Percentiles rank a stretch among this genome's conserved stretches.
phyloP scores from a whole-genome alignment of 2,329 filamentous ascomycete species.

The Cordyceps pruinosa region DNA sequence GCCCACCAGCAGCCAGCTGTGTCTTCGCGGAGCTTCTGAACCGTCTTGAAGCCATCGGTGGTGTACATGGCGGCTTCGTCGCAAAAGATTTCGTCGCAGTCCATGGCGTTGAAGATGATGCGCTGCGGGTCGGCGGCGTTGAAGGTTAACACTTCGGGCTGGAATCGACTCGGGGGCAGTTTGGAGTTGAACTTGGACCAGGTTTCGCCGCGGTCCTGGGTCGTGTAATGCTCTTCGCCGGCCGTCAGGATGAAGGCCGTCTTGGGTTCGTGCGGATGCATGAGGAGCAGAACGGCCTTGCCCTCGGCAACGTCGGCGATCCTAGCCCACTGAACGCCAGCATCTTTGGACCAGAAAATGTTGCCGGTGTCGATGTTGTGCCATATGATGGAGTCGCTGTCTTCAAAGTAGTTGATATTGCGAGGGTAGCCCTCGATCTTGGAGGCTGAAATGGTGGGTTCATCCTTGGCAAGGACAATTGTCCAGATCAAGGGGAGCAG shows the following conservation, averaged over 20 bases:
- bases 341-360: conserved; percentile 73
- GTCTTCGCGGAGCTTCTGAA: conserved; percentile 57
- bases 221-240: conserved; percentile 69
- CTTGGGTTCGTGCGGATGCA: conserved; percentile 71
- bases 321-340: conserved; percentile 68
- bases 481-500: conserved; percentile 41
- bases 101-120: conserved; percentile 75
- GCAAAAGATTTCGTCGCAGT: conserved; percentile 59
- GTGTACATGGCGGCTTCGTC: conserved; percentile 66
- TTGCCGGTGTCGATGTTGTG: conserved; percentile 57
- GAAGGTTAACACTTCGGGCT: conserved; percentile 56
- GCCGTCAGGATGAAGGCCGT: conserved; percentile 75
- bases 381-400: conserved; percentile 74
- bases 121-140: conserved; percentile 77
- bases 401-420: conserved; percentile 83
- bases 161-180: conserved; percentile 47
- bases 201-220: conserved; percentile 70
- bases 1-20: conserved; percentile 84
- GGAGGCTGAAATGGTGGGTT: conserved; percentile 58
- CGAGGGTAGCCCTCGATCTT: conserved; percentile 60
- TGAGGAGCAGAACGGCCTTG: conserved; percentile 54
- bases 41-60: conserved; percentile 71
- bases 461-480: conserved; percentile 47
- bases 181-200: conserved; percentile 70
- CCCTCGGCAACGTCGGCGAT: conserved; percentile 59